Percentiles rank a stretch among this genome's conserved stretches.
Conservation (phyloP, 2,329 filamentous ascomycete genomes). For the Ceratocystiopsis sp. region DNA sequence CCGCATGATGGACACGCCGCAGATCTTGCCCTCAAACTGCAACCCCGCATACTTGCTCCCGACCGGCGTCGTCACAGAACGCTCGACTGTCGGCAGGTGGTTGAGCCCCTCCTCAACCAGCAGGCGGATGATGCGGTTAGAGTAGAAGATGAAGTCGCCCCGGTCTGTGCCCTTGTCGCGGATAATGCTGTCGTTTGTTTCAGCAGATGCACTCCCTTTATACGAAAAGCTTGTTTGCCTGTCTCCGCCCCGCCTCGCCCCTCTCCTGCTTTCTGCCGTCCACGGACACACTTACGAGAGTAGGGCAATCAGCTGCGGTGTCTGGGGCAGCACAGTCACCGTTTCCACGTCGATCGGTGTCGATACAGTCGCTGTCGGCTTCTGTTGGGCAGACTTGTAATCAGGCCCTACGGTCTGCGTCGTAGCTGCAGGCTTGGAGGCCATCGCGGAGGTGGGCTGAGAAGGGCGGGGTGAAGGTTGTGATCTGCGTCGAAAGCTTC, state of each 20-base stretch:
- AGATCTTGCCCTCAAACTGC: constrained; percentile 95
- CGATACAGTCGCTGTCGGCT: constrained; percentile 78
- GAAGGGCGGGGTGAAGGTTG: neutral
- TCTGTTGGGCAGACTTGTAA: constrained; percentile 60
- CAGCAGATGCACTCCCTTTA: too few relatives aligned
- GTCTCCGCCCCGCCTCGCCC: neutral
- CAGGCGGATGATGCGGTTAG: constrained; percentile 90
- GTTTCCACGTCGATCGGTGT: constrained; percentile 67
- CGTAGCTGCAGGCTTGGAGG: constrained; percentile 21
- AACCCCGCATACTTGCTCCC: constrained; percentile 79
- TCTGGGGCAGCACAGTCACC: constrained; percentile 80
- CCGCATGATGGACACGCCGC: constrained; percentile 95
- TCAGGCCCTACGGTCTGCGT: constrained; percentile 60
- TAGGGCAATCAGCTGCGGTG: constrained; percentile 89
- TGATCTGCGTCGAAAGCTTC: too few relatives aligned
- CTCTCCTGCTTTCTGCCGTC: neutral
- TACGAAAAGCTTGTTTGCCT: too few relatives aligned
- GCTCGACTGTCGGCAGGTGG: constrained; percentile 80
- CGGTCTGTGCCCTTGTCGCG: constrained; percentile 77
- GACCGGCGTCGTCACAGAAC: constrained; percentile 79
- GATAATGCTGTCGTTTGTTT: constrained; percentile 54
- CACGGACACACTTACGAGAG: constrained; percentile 58
- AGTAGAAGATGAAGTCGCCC: constrained; percentile 98
- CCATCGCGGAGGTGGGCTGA: constrained; percentile 16
- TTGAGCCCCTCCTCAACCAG: constrained; percentile 95